phyloP scores from a whole-genome alignment of 2,329 filamentous ascomycete genomes.

The Alternaria brassicae region DNA sequence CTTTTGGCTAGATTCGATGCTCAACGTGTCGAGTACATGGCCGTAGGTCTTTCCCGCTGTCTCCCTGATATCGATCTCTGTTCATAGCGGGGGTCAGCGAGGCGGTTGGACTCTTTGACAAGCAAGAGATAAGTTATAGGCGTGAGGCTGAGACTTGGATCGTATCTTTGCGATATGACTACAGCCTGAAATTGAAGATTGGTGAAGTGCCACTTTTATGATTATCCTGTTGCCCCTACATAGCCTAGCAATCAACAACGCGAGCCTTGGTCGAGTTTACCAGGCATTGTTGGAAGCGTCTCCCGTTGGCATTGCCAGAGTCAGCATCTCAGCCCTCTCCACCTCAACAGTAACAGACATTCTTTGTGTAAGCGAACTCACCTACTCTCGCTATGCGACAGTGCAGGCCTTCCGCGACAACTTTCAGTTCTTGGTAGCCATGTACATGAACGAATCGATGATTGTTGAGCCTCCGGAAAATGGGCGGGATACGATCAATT shows the following conservation, averaged over 20 bases:
- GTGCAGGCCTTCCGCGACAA: slow-evolving; percentile 15
- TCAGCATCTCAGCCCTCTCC: too few species aligned
- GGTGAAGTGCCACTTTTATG: too few species aligned
- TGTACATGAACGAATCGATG: slow-evolving; percentile 19
- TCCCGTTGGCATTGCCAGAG: not conserved
- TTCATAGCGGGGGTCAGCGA: not conserved
- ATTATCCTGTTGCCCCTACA: not conserved
- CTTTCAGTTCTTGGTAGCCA: slow-evolving; percentile 16
- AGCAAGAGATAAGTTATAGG: not conserved
- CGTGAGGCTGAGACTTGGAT: not conserved
- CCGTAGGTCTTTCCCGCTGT: not conserved
- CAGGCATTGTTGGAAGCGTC: not conserved
- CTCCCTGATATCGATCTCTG: not conserved
- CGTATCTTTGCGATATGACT: not conserved
- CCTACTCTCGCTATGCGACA: slow-evolving; percentile 15
- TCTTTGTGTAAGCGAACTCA: slow-evolving; percentile 7
- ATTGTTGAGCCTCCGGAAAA: slow-evolving; percentile 16
- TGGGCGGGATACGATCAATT: slow-evolving; percentile 17
- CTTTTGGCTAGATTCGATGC: not conserved
- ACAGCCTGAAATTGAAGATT: not conserved
- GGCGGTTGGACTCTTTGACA: not conserved
- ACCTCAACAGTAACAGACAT: not conserved
- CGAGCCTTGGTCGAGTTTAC: not conserved
- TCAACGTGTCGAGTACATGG: not conserved
- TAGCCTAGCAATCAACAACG: not conserved